Percentiles rank a stretch among this genome's conserved stretches.
Evolutionary conservation across 257 asterid genomes (phyloP).

Genomic region (Asclepias syriaca): DNA sequence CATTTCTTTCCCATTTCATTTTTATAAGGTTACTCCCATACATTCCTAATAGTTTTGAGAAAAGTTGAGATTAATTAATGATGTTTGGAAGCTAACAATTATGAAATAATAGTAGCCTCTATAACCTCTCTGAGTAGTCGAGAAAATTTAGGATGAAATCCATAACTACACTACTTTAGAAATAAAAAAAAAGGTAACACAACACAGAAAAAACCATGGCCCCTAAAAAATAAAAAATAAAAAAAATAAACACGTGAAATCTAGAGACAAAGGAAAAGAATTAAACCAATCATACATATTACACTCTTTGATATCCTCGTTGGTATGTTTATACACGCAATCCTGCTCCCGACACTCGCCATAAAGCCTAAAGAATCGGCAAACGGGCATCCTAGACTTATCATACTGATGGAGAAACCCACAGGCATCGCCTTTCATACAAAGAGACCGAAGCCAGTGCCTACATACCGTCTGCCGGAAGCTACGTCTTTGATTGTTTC

Average conservation of each 20-base stretch:
- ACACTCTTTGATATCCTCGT: conserved; percentile 93
- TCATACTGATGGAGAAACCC: conserved; percentile 91
- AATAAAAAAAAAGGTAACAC: neutral
- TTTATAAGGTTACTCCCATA: neutral
- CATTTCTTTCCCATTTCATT: neutral
- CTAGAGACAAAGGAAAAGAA: conserved; percentile 5
- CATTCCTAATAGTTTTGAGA: neutral
- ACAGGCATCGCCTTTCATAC: conserved; percentile 91
- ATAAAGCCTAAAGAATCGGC: conserved; percentile 68
- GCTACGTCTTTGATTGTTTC: conserved; percentile 51
- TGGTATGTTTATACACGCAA: conserved; percentile 87
- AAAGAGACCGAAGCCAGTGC: conserved; percentile 80
- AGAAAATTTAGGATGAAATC: neutral
- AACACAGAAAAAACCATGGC: neutral
- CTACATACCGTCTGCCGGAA: conserved; percentile 90
- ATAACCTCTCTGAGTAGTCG: neutral
- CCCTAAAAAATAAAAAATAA: too few species aligned
- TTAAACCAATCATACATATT: conserved; percentile 51
- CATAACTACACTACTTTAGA: neutral
- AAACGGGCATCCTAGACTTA: conserved; percentile 84
- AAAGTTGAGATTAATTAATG: neutral
- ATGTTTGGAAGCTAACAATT: neutral
- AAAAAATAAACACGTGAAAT: neutral
- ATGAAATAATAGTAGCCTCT: neutral
- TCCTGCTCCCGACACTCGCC: conserved; percentile 98